Evolutionary conservation across 1,139 yeast species (phyloP).

Genomic region (Hansenula lynferdii): DNA sequence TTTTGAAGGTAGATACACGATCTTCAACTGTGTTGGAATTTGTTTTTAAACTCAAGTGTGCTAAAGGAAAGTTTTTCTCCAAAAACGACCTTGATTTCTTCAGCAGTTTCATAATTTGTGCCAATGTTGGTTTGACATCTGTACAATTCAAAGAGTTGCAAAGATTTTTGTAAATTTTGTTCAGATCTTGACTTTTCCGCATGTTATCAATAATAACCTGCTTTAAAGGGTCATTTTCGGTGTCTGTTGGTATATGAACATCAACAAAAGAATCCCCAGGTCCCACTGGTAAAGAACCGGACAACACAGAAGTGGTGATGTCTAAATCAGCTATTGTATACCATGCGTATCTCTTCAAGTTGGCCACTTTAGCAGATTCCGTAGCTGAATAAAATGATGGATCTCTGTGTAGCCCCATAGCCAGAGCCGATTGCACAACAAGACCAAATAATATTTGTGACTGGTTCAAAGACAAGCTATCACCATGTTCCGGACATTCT

Average conservation of each 20-base stretch:
- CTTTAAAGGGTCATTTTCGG: neutral
- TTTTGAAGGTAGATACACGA: neutral
- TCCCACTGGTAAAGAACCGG: neutral
- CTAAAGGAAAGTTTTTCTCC: neutral
- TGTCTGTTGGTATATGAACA: neutral
- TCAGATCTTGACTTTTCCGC: neutral
- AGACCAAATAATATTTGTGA: constrained; percentile 28
- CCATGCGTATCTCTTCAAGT: neutral
- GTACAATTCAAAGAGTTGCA: neutral
- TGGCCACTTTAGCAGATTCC: neutral
- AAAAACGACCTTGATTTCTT: neutral
- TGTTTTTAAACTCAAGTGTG: no score
- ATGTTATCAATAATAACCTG: neutral
- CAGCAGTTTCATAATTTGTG: neutral
- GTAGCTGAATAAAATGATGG: neutral
- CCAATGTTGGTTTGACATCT: neutral
- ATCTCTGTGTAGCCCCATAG: constrained; percentile 32
- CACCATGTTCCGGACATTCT: constrained; percentile 31
- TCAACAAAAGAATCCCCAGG: neutral
- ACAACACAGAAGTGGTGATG: neutral
- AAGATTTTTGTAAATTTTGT: neutral
- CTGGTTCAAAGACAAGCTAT: constrained; percentile 29
- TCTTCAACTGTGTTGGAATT: no score
- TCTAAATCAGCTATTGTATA: neutral
- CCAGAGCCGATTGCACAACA: constrained; percentile 29